These are phyloP conservation scores for Sugiyamaella boreocaroliniensis DNA, from an alignment of 805 yeast genomes.

Conservation along the genomic window DNA sequence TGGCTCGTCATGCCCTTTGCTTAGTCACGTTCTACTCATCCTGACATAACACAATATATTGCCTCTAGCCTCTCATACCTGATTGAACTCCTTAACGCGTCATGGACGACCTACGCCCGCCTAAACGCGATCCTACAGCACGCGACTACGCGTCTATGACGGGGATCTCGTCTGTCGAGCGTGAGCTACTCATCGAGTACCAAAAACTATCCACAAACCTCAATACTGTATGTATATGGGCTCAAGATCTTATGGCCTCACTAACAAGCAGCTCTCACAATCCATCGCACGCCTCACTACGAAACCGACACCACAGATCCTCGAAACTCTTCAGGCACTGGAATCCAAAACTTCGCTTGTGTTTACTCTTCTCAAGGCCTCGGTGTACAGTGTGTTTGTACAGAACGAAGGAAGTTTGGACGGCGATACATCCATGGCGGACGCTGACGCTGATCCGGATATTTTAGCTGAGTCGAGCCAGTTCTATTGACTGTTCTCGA, in stretches of 20 bases:
- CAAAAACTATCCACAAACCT: conserved; percentile 35
- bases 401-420: conserved; percentile 38
- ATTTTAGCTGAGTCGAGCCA: background rate
- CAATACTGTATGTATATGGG: conserved; percentile 18
- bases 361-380: conserved; percentile 60
- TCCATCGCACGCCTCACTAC: conserved; percentile 13
- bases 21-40: background rate
- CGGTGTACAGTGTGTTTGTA: conserved; percentile 58
- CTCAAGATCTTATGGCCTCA: conserved; percentile 7
- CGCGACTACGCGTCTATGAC: conserved; percentile 7
- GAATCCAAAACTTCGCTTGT: conserved; percentile 61
- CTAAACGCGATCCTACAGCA: conserved; percentile 1
- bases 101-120: background rate
- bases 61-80: background rate
- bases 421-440: conserved; percentile 7
- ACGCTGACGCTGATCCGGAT: background rate
- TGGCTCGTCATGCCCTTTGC: too few relatives aligned
- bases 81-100: background rate
- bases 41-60: background rate
- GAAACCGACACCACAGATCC: conserved; percentile 30
- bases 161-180: conserved; percentile 25
- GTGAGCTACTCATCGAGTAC: conserved; percentile 35
- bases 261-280: conserved; percentile 14
- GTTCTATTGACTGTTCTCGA: background rate
- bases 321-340: conserved; percentile 49